Conservation (phyloP, 2,329 filamentous ascomycete genomes). For the Epichloe brachyelytri region DNA sequence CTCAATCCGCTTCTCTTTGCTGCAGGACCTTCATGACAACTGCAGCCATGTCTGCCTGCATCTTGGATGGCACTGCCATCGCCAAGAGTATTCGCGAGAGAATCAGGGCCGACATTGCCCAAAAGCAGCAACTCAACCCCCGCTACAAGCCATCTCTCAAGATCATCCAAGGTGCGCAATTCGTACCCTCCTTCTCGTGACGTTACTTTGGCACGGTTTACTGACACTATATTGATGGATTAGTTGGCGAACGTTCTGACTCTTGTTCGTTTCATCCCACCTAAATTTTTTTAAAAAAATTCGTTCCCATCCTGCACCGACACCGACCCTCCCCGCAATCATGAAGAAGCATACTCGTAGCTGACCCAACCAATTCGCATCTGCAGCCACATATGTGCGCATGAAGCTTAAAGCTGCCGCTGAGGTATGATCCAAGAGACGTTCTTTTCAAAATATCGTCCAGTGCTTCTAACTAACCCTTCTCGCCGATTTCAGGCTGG, state of each 20-base stretch:
- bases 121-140: slow-evolving; percentile 71
- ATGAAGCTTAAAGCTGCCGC: slow-evolving; percentile 98
- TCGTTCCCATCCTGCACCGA: not conserved
- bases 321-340: slow-evolving; percentile 6
- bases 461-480: not conserved
- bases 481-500: slow-evolving; percentile 49
- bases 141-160: slow-evolving; percentile 81
- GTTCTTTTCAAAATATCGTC: not conserved
- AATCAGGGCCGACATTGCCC: slow-evolving; percentile 66
- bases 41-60: slow-evolving; percentile 66
- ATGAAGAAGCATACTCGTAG: not conserved
- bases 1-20: not conserved
- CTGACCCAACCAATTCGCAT: slow-evolving; percentile 14
- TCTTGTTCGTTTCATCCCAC: slow-evolving; percentile 45
- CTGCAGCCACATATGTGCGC: slow-evolving; percentile 84
- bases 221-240: slow-evolving; percentile 12
- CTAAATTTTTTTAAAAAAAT: not conserved
- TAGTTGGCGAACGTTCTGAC: slow-evolving; percentile 86
- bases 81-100: slow-evolving; percentile 81
- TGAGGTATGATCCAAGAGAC: slow-evolving; percentile 46
- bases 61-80: slow-evolving; percentile 93
- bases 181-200: slow-evolving; percentile 3
- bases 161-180: slow-evolving; percentile 74
- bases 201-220: slow-evolving; percentile 4
- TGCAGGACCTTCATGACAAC: slow-evolving; percentile 32